Evolutionary conservation across 2,329 filamentous ascomycete genomes (phyloP).

Genomic region (Ceratocystis harringtonii): DNA sequence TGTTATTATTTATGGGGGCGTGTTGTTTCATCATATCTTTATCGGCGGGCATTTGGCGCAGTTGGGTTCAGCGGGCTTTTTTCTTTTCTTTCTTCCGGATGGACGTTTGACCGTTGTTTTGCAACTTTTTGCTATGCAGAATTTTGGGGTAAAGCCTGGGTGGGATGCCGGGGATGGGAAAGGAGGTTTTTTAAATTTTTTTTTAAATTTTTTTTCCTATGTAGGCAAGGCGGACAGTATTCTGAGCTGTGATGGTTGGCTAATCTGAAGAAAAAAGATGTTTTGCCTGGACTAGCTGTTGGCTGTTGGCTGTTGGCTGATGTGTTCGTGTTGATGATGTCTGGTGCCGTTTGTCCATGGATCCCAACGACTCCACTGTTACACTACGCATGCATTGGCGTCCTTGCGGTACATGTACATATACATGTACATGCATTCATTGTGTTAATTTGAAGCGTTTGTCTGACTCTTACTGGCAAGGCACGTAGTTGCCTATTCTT

Average conservation of each 20-base stretch:
- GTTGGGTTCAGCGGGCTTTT: conserved; percentile 7
- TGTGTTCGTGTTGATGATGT: no score
- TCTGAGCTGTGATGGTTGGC: background rate
- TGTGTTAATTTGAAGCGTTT: no score
- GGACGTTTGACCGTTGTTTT: background rate
- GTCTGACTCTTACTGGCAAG: no score
- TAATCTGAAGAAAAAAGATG: background rate
- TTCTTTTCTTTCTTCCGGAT: conserved; percentile 1
- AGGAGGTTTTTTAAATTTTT: background rate
- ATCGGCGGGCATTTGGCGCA: conserved; percentile 6
- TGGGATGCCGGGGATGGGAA: background rate
- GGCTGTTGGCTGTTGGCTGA: background rate
- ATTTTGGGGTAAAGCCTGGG: conserved; percentile 1
- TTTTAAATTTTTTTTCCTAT: background rate
- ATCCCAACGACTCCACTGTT: no score
- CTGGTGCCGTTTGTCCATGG: no score
- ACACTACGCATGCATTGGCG: background rate
- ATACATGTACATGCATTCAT: no score
- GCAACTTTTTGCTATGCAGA: background rate
- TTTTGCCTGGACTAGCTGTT: background rate
- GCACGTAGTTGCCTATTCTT: background rate
- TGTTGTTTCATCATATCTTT: conserved; percentile 5
- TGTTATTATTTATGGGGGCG: conserved; percentile 7
- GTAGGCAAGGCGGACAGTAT: background rate
- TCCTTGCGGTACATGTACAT: background rate